Evolutionary conservation across 768 basidiomycete genomes (phyloP), one percentile per base, ranked within the genome.

Genomic region (Tephrocybe rancida): DNA sequence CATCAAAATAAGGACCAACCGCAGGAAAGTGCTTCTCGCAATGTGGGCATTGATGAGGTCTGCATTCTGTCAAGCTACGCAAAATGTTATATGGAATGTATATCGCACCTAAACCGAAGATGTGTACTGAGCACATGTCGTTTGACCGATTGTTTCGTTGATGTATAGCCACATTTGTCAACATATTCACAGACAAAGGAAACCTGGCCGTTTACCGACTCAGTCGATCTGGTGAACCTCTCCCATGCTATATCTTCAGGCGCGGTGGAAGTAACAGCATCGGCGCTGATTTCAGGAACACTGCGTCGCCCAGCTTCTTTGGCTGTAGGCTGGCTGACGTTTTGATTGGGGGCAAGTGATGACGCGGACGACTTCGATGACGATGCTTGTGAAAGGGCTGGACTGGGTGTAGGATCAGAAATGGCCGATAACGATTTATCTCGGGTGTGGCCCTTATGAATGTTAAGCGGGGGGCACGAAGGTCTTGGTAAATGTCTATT

Each of bases 51-150:
- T 52, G 21, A 45, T 35, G 54, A 41, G 39, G 46, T 46, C 51
- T 53, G 29, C 25, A 37, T 48, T 45, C 30, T 37, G 22, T 43
- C 24, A 52, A 41, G 47, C 5, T 30, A 56, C 38, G n/a, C 30
- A 37, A 29, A 38, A n/a, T 27, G 32, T 16, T n/a, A 4, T 6
- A 3, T 19, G 10, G 14, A 19, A 24, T 24, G 54, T 37, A 16
- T 19, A n/a, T 62, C 82, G 55, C 55, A 84, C 87, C 81, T 84
- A 59, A 81, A 74, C 46, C 79, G 74, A 42, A 88, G 64, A 62
- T 88, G 87, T 13, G 79, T 81, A 8, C 81, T 80, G 65, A 84
- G 77, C 43, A 88, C 75, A 64, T 88, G 87, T 24, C 87, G 77
- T 65, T 86, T 87, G 53, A 88, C 82, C 38, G 86, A 74, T 63